Evolutionary conservation across 257 asterid genomes (phyloP).

Genomic region (Petrea volubilis): DNA sequence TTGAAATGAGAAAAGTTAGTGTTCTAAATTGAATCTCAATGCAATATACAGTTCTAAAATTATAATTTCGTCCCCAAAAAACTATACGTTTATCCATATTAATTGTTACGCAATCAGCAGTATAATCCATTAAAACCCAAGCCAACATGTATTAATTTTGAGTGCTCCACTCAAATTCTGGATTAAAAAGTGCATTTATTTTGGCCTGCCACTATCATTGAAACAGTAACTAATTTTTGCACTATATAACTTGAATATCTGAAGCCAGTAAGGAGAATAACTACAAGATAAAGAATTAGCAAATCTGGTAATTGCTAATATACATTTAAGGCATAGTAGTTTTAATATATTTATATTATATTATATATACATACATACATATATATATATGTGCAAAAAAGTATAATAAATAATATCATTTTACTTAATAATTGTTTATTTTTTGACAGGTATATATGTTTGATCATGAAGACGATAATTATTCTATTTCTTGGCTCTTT

Average conservation of each 20-base stretch:
- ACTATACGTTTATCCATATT: neutral
- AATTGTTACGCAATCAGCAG: neutral
- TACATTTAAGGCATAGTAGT: too few relatives aligned
- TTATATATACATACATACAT: too few relatives aligned
- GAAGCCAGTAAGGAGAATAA: too few relatives aligned
- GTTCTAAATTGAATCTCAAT: too few relatives aligned
- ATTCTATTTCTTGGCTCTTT: constrained; percentile 17
- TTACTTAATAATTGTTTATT: too few relatives aligned
- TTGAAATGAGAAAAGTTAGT: too few relatives aligned
- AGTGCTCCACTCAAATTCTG: constrained; percentile 11
- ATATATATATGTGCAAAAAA: too few relatives aligned
- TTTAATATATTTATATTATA: too few relatives aligned
- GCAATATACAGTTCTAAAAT: too few relatives aligned
- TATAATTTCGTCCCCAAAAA: too few relatives aligned
- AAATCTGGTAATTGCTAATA: neutral
- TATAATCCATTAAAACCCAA: neutral
- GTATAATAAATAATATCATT: too few relatives aligned
- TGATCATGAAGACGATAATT: constrained; percentile 22
- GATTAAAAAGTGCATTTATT: neutral
- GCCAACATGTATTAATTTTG: neutral
- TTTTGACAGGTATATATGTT: constrained; percentile 11
- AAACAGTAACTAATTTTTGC: too few relatives aligned
- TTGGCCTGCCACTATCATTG: constrained; percentile 21
- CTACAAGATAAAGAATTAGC: neutral
- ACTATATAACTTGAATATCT: constrained; percentile 4